Base-by-base conservation (phyloP, 306 rosid genomes). In the Bauhinia variegata region DNA sequence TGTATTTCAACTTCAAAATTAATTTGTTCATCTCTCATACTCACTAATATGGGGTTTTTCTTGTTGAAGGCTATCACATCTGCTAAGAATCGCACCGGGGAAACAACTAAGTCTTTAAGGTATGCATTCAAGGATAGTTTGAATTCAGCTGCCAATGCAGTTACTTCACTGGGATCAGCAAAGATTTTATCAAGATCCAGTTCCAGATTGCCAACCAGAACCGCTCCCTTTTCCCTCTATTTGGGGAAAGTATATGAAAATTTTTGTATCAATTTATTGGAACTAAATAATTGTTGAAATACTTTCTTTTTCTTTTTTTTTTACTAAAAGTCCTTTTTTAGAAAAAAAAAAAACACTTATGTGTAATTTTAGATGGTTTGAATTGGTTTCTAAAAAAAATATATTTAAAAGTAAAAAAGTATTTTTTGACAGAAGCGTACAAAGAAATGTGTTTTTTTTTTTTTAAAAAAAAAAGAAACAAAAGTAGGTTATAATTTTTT, bases 41-140 rank as follows among this genome's bases (percentile, higher is more conserved):
- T 61, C 17, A 86, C 84, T 79, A 62, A 12, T 61, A 68, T 15
- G 6, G 79, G 54, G 47, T 70, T 53, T 47, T 80, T 65, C 39
- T 73, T 52, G 74, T 87, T 85, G 82, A 82, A 87, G 55, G 82
- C 71, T 62, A 85, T 82, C 50, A 85, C 86, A 54, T 82, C 80
- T 7, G 73, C 78, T 16, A 85, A 65, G 54, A 73, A 72, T 75
- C 83, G 74, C 43, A 84, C 86, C 0, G 82, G 88, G 30, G 89
- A 84, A 41, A 64, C 62, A 14, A 78, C 75, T 5, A 87, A 67
- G 41, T 63, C 77, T 32, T 36, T 73, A 15, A 84, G 83, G 75
- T 84, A 84, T 2, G 66, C 73, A 28, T 87, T 82, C 67, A 87
- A 60, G 8, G 84, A 37, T 30, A 70, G 19, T 74, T 87, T 84